Evolutionary conservation across 2,329 filamentous ascomycete species (phyloP).

Genomic region (Tolypocladium amazonense): DNA sequence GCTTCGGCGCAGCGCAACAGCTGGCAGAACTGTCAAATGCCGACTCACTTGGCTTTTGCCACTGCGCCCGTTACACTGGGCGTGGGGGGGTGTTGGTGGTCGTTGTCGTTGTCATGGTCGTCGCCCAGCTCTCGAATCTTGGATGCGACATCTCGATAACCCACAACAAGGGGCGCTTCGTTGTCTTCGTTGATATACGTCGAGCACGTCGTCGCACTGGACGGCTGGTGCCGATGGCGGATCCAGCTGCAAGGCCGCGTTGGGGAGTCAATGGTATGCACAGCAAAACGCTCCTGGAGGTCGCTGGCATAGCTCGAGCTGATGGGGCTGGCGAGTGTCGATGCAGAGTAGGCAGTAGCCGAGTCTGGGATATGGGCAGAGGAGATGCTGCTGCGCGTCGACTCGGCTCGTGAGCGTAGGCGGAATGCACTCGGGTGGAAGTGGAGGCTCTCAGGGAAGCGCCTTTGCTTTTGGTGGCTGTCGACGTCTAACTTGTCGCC

Average conservation of each 20-base stretch:
- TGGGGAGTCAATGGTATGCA: slow-evolving; percentile 12
- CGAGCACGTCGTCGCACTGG: slow-evolving; percentile 25
- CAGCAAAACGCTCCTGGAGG: slow-evolving; percentile 20
- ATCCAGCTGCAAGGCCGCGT: slow-evolving; percentile 16
- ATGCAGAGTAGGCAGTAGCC: slow-evolving; percentile 25
- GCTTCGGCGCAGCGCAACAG: not conserved
- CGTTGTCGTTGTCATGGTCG: not conserved
- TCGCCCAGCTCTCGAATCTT: not conserved
- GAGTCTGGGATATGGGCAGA: slow-evolving; percentile 27
- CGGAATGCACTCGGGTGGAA: slow-evolving; percentile 15
- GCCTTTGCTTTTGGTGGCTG: slow-evolving; percentile 8
- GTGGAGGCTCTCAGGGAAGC: slow-evolving; percentile 19
- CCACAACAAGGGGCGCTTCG: slow-evolving; percentile 14
- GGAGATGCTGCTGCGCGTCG: slow-evolving; percentile 26
- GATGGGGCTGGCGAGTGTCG: slow-evolving; percentile 23
- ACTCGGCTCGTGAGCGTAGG: slow-evolving; percentile 24
- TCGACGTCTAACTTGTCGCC: slow-evolving; percentile 12
- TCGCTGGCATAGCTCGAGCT: slow-evolving; percentile 24
- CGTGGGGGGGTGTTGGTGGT: not conserved
- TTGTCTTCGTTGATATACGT: slow-evolving; percentile 27
- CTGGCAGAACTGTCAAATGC: not conserved
- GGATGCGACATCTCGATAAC: slow-evolving; percentile 10
- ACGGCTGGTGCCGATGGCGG: slow-evolving; percentile 21
- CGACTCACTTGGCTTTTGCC: not conserved
- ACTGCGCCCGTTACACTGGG: not conserved